Evolutionary conservation across 495 filamentous ascomycete species (phyloP), one percentile per base, ranked within the genome.

Genomic region (Penicillium coffeae): DNA sequence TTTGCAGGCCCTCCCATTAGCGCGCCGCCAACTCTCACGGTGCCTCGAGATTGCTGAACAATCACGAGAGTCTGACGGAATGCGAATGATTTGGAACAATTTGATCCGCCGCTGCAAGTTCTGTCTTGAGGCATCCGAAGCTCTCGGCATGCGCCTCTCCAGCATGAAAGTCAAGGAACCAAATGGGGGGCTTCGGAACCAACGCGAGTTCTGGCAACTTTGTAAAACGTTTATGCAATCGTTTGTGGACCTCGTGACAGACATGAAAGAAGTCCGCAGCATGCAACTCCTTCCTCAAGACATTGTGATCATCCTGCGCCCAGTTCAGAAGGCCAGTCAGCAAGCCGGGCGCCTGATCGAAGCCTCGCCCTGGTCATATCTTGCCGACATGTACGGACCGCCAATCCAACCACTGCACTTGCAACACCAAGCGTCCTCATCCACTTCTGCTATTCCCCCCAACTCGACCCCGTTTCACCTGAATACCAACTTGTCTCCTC

Each of bases 161-260:
- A 75, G 73, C 44, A 88, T 94, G 71, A 89, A 88, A 66, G 71
- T 94, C 20, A 90, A 89, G 55, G 89, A 95, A 50, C 87, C 85
- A 8, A 84, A 80, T 21, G 72, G 69, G 15, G 73, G 75, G 13
- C 77, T 87, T 40, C 79, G 89, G 21, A 89, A 84, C 27, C 84
- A 90, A 52, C 74, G 78, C 18, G 79, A 84, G 38, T 93, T 95
- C 64, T 96, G 90, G 90, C 80, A 80, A 47, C 74, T 89, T 20
- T 90, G 86, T 73, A 87, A 83, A 62, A 68, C 70, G 35, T 94
- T 90, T 57, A 80, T 92, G 63, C 66, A 85, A 66, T 79, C 87
- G 13, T 93, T 89, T 70, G 81, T 82, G 50, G 80, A 89, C 40
- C 71, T 94, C 1, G 84, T 85, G 10, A 77, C 76, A 34, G 82